phyloP scores from a whole-genome alignment of 2,329 filamentous ascomycete species.

The Aspergillus sp. region DNA sequence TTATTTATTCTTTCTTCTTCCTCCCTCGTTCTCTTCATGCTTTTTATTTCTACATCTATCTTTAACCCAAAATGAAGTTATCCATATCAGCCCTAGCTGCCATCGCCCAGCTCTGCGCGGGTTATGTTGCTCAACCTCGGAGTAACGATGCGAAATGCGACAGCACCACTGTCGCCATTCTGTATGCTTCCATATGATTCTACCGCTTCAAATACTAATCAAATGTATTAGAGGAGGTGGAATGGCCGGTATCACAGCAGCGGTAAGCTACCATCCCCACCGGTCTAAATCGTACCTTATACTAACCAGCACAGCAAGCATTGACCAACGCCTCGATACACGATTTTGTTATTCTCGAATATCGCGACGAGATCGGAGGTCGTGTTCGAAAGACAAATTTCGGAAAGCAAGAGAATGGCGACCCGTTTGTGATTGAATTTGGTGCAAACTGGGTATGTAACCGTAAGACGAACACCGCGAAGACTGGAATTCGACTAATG shows the following conservation, averaged over 20 bases:
- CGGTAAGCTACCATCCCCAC: constrained; percentile 31
- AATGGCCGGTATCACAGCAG: constrained; percentile 59
- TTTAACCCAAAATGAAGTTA: background rate
- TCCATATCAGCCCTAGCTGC: background rate
- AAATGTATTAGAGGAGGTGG: constrained; percentile 47
- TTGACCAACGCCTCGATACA: constrained; percentile 56
- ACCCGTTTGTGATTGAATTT: constrained; percentile 56
- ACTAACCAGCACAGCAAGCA: constrained; percentile 44
- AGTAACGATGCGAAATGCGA: constrained; percentile 17
- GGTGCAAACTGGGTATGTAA: constrained; percentile 61
- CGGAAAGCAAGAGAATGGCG: constrained; percentile 47
- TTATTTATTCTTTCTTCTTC: too few relatives aligned
- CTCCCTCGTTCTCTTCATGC: too few relatives aligned
- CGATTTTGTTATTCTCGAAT: constrained; percentile 63
- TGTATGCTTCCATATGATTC: constrained; percentile 16
- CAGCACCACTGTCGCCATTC: constrained; percentile 28
- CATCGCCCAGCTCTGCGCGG: constrained; percentile 8
- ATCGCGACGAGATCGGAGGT: constrained; percentile 59
- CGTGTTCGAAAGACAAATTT: constrained; percentile 56
- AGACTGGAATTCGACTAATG: background rate
- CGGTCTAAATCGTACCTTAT: background rate
- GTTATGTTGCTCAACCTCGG: constrained; percentile 16
- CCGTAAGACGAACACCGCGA: too few relatives aligned
- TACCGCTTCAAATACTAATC: constrained; percentile 1
- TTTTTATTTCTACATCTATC: too few relatives aligned